phyloP scores from a whole-genome alignment of 2,329 filamentous ascomycete genomes.

The Alternaria angustiovoidea region DNA sequence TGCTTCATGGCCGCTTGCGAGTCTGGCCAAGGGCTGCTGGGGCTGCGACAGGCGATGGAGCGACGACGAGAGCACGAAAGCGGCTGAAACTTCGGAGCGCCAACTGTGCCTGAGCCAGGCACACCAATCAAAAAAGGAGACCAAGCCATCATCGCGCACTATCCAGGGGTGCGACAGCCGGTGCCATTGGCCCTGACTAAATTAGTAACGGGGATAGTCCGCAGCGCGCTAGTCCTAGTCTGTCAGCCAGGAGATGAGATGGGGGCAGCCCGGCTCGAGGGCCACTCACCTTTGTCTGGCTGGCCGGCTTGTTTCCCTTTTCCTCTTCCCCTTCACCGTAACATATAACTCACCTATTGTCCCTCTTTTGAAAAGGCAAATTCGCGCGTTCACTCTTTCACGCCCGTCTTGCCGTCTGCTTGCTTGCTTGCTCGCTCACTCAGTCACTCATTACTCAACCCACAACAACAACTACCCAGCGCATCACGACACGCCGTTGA shows the following conservation, averaged over 20 bases:
- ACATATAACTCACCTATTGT: constrained; percentile 35
- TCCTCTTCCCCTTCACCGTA: constrained; percentile 36
- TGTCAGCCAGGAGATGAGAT: constrained; percentile 35
- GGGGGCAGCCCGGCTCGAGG: constrained; percentile 31
- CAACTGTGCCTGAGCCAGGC: constrained; percentile 38
- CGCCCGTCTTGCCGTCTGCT: constrained; percentile 38
- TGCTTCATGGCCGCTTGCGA: constrained; percentile 23
- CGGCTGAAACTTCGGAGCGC: constrained; percentile 26
- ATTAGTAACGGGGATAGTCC: constrained; percentile 35
- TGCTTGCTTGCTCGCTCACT: constrained; percentile 21
- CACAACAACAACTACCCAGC: constrained; percentile 10
- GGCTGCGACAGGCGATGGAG: constrained; percentile 26
- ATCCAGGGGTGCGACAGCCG: constrained; percentile 26
- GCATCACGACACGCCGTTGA: constrained; percentile 30
- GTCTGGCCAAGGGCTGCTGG: constrained; percentile 11
- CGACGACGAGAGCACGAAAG: constrained; percentile 4
- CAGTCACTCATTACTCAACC: constrained; percentile 39
- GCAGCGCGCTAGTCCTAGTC: constrained; percentile 24
- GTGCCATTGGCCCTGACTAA: constrained; percentile 34
- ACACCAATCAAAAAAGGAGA: constrained; percentile 39
- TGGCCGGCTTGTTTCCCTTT: constrained; percentile 34
- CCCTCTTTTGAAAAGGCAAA: constrained; percentile 34
- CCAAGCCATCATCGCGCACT: constrained; percentile 9
- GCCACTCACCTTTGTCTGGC: constrained; percentile 25
- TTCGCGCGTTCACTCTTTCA: constrained; percentile 52